These are phyloP conservation scores for Pseudogymnoascus sp. DNA, from an alignment of 2,329 filamentous ascomycete genomes.

Conservation along the genomic window DNA sequence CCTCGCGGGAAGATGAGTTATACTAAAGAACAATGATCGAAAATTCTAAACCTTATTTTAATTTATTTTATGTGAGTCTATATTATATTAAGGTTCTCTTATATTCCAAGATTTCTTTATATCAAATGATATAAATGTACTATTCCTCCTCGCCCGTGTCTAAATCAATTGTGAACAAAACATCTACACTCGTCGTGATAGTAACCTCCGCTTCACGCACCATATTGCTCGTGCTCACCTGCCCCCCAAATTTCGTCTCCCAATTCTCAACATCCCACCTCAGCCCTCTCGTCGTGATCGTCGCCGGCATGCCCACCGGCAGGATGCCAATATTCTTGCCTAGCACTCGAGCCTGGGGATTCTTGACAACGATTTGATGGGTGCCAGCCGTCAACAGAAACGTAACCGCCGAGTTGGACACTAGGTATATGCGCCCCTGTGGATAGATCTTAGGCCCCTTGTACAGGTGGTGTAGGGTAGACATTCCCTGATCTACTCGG, in stretches of 20 bases:
- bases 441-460: constrained; percentile 37
- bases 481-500: constrained; percentile 85
- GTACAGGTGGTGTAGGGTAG: constrained; percentile 79
- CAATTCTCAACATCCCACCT: constrained; percentile 87
- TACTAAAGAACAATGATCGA: too few relatives aligned
- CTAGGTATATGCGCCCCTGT: constrained; percentile 60
- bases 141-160: neutral
- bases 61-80: neutral
- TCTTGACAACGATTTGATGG: constrained; percentile 55
- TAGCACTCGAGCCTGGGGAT: constrained; percentile 39
- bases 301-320: constrained; percentile 67
- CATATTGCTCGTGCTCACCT: constrained; percentile 74
- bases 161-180: constrained; percentile 65
- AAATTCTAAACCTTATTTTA: neutral
- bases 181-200: constrained; percentile 53
- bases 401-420: constrained; percentile 73
- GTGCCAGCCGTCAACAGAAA: constrained; percentile 65
- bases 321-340: constrained; percentile 79
- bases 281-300: constrained; percentile 71
- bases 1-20: neutral
- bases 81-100: too few relatives aligned
- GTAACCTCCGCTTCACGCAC: constrained; percentile 52
- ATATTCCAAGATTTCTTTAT: too few relatives aligned
- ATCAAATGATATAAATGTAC: neutral
- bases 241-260: constrained; percentile 66